Conservation (phyloP, 805 yeast species). For the Kuraishia floccosa region DNA sequence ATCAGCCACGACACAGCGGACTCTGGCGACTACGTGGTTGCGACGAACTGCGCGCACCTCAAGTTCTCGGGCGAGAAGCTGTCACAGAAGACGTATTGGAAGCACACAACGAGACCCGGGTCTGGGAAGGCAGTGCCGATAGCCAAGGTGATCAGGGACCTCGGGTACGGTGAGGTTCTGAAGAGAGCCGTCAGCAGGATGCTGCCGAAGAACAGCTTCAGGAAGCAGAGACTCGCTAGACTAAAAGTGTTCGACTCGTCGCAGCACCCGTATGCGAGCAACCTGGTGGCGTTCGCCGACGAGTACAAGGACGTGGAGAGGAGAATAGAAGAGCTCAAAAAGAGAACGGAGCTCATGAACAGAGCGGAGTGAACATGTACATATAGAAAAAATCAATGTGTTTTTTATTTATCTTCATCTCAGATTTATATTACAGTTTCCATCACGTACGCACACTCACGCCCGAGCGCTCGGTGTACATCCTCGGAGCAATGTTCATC, state of each 20-base stretch:
- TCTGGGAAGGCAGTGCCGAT: conserved; percentile 73
- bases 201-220: conserved; percentile 86
- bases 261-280: conserved; percentile 76
- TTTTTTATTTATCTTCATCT: not conserved
- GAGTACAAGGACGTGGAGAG: conserved; percentile 44
- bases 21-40: conserved; percentile 95
- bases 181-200: conserved; percentile 87
- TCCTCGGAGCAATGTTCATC: conserved; percentile 95
- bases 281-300: conserved; percentile 78
- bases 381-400: conserved; percentile 1
- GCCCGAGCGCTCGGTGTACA: conserved; percentile 67
- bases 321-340: conserved; percentile 25
- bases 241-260: conserved; percentile 82
- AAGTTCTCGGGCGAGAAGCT: conserved; percentile 82
- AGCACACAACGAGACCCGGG: conserved; percentile 87
- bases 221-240: conserved; percentile 72
- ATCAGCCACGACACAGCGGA: conserved; percentile 69
- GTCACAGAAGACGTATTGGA: conserved; percentile 73
- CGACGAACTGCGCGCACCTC: conserved; percentile 78
- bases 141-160: conserved; percentile 62
- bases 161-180: conserved; percentile 83
- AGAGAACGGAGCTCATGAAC: conserved; percentile 10
- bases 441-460: conserved; percentile 14
- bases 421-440: not conserved
- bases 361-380: conserved; percentile 12